These are phyloP conservation scores for Solanum chacoense DNA, from an alignment of 305 asterid species.

Conservation along the genomic window DNA sequence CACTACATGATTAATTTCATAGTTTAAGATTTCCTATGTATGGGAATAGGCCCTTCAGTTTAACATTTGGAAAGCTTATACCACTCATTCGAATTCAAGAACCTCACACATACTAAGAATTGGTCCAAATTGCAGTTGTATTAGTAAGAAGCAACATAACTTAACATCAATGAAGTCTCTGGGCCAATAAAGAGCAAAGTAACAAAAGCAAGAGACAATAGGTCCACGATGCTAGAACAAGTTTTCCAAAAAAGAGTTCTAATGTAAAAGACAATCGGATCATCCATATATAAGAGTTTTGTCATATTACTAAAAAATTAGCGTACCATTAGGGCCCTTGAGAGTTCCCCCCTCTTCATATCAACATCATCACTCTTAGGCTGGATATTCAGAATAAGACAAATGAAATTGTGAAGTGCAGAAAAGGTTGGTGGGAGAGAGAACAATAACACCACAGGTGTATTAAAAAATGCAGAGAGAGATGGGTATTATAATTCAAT, in stretches of 20 bases:
- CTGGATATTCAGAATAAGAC: conserved; percentile 27
- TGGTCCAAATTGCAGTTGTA: not conserved
- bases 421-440: not conserved
- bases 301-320: not conserved
- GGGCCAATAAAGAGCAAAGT: not conserved
- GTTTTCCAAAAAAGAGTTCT: not conserved
- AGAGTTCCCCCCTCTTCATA: conserved; percentile 62
- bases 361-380: conserved; percentile 55
- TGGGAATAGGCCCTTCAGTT: not conserved
- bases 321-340: conserved; percentile 85
- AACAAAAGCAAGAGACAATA: not conserved
- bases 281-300: not conserved
- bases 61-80: not conserved
- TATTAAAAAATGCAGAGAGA: conserved; percentile 2
- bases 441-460: not conserved
- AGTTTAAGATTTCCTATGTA: not conserved
- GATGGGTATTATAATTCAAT: conserved; percentile 12
- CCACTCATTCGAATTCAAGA: not conserved
- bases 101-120: not conserved
- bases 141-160: not conserved
- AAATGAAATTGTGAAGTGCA: not conserved
- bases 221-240: not conserved
- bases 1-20: not conserved
- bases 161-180: not conserved
- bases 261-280: not conserved